Percentiles rank a stretch among this genome's conserved stretches.
These are phyloP conservation scores for Starmerella bombicola DNA, from an alignment of 805 yeast genomes.

Conservation along the genomic window DNA sequence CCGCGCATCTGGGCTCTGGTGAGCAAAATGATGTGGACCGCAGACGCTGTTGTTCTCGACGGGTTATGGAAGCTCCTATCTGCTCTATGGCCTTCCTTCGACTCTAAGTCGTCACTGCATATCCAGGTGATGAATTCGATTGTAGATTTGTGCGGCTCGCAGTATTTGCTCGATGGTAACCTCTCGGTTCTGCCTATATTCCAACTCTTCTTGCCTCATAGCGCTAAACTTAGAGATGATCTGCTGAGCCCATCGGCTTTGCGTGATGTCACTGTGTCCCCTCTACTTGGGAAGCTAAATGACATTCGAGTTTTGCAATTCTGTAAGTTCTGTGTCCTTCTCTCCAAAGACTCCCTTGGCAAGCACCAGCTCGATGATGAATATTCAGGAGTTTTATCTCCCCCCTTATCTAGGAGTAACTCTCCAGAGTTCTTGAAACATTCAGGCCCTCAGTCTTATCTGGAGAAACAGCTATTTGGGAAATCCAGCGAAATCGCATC, in stretches of 20 bases:
- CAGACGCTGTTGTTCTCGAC: neutral
- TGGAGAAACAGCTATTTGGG: constrained; percentile 50
- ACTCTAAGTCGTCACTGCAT: constrained; percentile 4
- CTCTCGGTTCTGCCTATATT: constrained; percentile 12
- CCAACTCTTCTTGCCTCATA: constrained; percentile 29
- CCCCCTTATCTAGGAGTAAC: neutral
- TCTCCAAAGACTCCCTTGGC: constrained; percentile 22
- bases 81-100: constrained; percentile 12
- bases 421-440: neutral
- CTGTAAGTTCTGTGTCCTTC: constrained; percentile 40
- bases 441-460: constrained; percentile 33
- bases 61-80: constrained; percentile 8
- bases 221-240: constrained; percentile 27
- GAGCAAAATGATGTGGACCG: constrained; percentile 24
- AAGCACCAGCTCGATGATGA: neutral
- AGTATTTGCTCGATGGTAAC: constrained; percentile 8
- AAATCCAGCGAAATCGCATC: constrained; percentile 45
- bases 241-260: constrained; percentile 23
- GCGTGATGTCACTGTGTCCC: constrained; percentile 22
- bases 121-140: constrained; percentile 3
- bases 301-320: constrained; percentile 41
- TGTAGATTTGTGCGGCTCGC: constrained; percentile 5
- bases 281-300: constrained; percentile 44
- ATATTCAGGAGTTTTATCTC: neutral
- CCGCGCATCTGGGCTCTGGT: constrained; percentile 71